Conservation (phyloP, 257 asterid genomes). For the Solanum sitiens region DNA sequence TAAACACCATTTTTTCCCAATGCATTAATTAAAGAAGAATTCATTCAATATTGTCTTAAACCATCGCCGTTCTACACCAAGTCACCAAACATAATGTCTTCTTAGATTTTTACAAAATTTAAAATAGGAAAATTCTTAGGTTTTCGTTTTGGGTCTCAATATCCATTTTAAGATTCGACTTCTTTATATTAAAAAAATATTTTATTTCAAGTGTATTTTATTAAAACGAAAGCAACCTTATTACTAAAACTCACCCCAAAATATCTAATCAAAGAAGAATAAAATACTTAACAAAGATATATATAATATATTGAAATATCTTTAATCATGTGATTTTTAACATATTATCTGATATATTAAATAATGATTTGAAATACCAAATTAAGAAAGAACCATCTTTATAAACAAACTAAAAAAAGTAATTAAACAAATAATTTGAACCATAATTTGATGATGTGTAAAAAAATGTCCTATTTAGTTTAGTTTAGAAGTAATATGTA, state of each 20-base stretch:
- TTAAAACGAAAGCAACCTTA: neutral
- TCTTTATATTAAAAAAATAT: too few species aligned
- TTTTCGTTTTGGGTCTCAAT: too few species aligned
- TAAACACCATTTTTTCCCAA: neutral
- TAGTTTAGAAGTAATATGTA: neutral
- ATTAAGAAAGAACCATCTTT: neutral
- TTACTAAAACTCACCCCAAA: accelerated
- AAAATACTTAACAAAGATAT: neutral
- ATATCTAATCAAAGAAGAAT: neutral
- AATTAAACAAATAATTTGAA: neutral
- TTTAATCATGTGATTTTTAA: too few species aligned
- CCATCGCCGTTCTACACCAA: neutral
- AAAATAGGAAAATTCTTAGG: neutral
- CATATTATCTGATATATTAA: neutral
- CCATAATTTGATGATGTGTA: neutral
- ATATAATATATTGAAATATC: too few species aligned
- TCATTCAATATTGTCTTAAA: neutral
- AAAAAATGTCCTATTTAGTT: neutral
- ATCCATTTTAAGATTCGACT: too few species aligned
- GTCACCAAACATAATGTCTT: neutral
- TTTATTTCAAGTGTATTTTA: neutral
- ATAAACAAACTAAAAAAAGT: too few species aligned
- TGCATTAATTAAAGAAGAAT: neutral
- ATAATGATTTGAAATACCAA: neutral
- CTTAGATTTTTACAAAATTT: too few species aligned